These are phyloP conservation scores for Hippophae tibetana DNA, from an alignment of 306 rosid species.

Conservation along the genomic window DNA sequence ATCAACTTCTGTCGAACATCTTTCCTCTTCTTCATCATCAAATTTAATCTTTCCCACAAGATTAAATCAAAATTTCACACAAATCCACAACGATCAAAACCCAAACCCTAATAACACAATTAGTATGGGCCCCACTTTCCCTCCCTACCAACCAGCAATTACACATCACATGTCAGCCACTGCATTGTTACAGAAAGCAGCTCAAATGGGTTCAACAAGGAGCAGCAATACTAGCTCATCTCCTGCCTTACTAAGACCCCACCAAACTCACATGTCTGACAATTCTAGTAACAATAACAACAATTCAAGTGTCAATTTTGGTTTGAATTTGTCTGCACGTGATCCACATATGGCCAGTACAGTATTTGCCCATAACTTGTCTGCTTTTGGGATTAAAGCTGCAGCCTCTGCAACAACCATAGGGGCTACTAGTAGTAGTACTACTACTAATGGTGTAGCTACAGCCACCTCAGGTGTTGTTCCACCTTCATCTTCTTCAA, in stretches of 20 bases:
- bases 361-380: conserved; percentile 15
- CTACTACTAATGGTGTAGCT: background rate
- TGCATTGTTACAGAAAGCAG: conserved; percentile 93
- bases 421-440: background rate
- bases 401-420: background rate
- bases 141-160: conserved; percentile 36
- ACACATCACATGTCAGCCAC: conserved; percentile 95
- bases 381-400: conserved; percentile 19
- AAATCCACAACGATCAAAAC: conserved; percentile 22
- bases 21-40: conserved; percentile 21
- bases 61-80: conserved; percentile 20
- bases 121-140: conserved; percentile 37
- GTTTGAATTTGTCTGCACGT: conserved; percentile 46
- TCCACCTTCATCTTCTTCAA: conserved; percentile 17
- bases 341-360: conserved; percentile 14
- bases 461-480: background rate
- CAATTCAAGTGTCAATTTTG: conserved; percentile 18
- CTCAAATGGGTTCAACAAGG: conserved; percentile 87
- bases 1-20: background rate
- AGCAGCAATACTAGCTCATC: conserved; percentile 18
- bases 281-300: conserved; percentile 6
- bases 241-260: conserved; percentile 33
- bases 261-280: conserved; percentile 51
- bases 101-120: conserved; percentile 48
- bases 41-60: conserved; percentile 33